Conservation (phyloP, 75 land plant genomes). For the Pinus albicaulis region DNA sequence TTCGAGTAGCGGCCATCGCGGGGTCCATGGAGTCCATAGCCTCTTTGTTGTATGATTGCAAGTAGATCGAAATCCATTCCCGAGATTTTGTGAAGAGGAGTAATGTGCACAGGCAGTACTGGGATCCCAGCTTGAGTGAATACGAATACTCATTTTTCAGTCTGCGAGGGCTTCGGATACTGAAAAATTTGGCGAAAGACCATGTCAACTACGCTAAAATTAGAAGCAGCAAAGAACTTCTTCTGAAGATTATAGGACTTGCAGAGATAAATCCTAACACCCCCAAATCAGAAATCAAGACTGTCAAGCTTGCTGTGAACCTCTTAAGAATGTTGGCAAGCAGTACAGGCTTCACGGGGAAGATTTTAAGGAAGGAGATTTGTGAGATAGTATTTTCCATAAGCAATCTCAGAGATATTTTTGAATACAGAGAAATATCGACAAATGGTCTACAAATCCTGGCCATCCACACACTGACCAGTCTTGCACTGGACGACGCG, state of each 20-base stretch:
- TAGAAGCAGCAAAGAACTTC: background rate
- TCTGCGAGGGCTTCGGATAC: slow-evolving; percentile 17
- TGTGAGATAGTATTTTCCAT: slow-evolving; percentile 67
- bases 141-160: slow-evolving; percentile 8
- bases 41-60: slow-evolving; percentile 45
- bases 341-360: slow-evolving; percentile 60
- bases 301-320: slow-evolving; percentile 55
- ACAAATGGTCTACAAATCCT: slow-evolving; percentile 39
- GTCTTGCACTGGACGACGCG: slow-evolving; percentile 66
- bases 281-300: slow-evolving; percentile 31
- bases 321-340: slow-evolving; percentile 58
- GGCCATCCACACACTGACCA: slow-evolving; percentile 65
- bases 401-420: slow-evolving; percentile 68
- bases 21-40: slow-evolving; percentile 67
- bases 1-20: slow-evolving; percentile 58
- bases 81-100: slow-evolving; percentile 27
- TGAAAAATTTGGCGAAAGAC: slow-evolving; percentile 3
- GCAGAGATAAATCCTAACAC: slow-evolving; percentile 16
- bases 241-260: slow-evolving; percentile 37
- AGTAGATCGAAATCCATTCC: background rate
- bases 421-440: slow-evolving; percentile 30
- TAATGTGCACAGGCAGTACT: slow-evolving; percentile 25
- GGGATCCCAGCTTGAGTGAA: background rate
- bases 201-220: too few relatives aligned
- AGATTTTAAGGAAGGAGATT: slow-evolving; percentile 51